These are phyloP conservation scores for Boechera stricta DNA, from an alignment of 345 rosid genomes.

Conservation along the genomic window DNA sequence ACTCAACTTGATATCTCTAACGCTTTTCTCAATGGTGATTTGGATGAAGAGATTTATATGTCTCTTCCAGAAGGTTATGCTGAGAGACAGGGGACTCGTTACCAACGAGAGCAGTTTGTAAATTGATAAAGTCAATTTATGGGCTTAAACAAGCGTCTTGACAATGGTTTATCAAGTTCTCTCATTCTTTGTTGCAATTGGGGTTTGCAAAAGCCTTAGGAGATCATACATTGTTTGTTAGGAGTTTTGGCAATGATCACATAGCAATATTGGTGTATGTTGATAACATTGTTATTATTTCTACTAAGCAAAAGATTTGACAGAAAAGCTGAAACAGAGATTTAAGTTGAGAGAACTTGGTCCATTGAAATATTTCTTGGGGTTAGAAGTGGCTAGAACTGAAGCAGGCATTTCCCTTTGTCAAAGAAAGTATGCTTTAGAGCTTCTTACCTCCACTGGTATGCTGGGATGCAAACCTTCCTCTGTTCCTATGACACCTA, in stretches of 20 bases:
- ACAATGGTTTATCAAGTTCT: not conserved
- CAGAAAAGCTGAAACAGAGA: accelerated
- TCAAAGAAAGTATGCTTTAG: not conserved
- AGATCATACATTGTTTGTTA: not conserved
- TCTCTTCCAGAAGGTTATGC: too few species aligned
- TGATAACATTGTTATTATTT: not conserved
- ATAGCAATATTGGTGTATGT: not conserved
- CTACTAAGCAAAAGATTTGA: not conserved
- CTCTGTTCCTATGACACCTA: not conserved
- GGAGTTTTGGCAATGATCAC: accelerated
- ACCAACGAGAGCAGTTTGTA: too few species aligned
- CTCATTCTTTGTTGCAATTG: accelerated
- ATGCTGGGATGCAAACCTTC: not conserved
- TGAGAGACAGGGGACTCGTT: too few species aligned
- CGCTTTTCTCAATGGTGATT: not conserved
- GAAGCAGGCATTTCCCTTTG: accelerated
- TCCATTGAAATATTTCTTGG: not conserved
- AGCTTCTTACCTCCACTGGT: not conserved
- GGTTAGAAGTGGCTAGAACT: accelerated
- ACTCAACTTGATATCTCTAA: not conserved
- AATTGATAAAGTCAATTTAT: too few species aligned
- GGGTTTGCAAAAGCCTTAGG: not conserved
- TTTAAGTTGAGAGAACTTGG: not conserved
- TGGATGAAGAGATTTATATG: not conserved
- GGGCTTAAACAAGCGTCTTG: not conserved